Conservation (phyloP, 805 yeast species). For the Scheffersomyces spartinae region DNA sequence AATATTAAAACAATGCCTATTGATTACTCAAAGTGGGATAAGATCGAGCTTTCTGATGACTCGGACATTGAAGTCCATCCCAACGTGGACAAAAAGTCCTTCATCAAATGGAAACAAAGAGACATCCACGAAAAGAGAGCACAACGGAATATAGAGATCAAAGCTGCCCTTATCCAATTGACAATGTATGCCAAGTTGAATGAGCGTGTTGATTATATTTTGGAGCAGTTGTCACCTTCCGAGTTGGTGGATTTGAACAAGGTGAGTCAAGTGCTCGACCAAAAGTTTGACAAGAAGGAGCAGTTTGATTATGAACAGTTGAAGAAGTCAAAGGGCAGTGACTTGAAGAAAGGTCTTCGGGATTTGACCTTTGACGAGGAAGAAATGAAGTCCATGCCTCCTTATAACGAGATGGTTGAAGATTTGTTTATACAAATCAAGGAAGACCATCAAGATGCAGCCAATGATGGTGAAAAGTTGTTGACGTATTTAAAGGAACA, state of each 20-base stretch:
- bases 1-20: too few species aligned
- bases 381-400: conserved; percentile 32
- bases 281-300: conserved; percentile 46
- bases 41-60: conserved; percentile 90
- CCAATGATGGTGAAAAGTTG: conserved; percentile 20
- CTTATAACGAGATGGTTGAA: conserved; percentile 88
- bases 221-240: conserved; percentile 28
- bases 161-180: conserved; percentile 60
- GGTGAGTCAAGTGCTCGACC: conserved; percentile 8
- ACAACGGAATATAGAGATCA: conserved; percentile 69
- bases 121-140: conserved; percentile 90
- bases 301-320: conserved; percentile 37
- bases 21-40: conserved; percentile 97
- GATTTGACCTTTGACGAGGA: conserved; percentile 24
- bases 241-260: conserved; percentile 20
- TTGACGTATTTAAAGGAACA: conserved; percentile 42
- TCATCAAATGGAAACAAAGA: conserved; percentile 93
- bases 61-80: conserved; percentile 97
- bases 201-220: conserved; percentile 55
- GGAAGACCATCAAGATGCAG: conserved; percentile 36
- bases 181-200: conserved; percentile 74
- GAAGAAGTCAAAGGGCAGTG: conserved; percentile 26
- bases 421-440: conserved; percentile 73
- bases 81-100: conserved; percentile 88
- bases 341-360: conserved; percentile 31